Evolutionary conservation across 1,139 yeast species (phyloP).

Genomic region (Geotrichum siamense): DNA sequence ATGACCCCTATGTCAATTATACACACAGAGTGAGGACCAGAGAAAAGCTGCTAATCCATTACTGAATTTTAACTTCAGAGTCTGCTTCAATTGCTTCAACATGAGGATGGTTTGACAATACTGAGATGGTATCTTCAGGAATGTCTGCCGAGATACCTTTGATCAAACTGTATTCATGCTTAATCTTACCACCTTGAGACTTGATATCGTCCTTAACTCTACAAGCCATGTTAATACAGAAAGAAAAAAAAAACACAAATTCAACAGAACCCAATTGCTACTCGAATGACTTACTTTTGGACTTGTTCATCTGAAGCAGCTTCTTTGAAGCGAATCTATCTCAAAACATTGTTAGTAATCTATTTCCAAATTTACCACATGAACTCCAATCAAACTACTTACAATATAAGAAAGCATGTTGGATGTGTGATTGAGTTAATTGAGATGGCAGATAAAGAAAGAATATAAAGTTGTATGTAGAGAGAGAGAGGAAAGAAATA

Average conservation of each 20-base stretch:
- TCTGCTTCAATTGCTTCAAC: slow-evolving; percentile 32
- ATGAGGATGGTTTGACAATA: slow-evolving; percentile 26
- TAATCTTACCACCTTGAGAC: slow-evolving; percentile 24
- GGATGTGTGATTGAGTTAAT: background rate
- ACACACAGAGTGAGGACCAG: too few species aligned
- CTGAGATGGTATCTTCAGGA: slow-evolving; percentile 26
- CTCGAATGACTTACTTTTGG: slow-evolving; percentile 21
- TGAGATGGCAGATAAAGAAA: background rate
- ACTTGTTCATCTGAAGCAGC: slow-evolving; percentile 24
- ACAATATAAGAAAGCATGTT: slow-evolving; percentile 15
- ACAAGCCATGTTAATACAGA: background rate
- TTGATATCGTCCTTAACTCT: slow-evolving; percentile 24
- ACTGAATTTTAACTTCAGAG: slow-evolving; percentile 28
- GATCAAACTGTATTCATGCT: slow-evolving; percentile 28
- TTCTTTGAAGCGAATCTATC: slow-evolving; percentile 28
- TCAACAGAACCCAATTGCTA: slow-evolving; percentile 1
- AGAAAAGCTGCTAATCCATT: too few species aligned
- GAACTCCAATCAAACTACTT: background rate
- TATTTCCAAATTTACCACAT: background rate
- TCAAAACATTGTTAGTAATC: too few species aligned
- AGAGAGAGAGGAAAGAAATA: background rate
- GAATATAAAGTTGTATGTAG: background rate
- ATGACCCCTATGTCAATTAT: too few species aligned
- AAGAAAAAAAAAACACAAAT: background rate
- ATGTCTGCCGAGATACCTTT: slow-evolving; percentile 31